Conservation (phyloP, 1,139 yeast species). For the Hyphopichia buzzinii region DNA sequence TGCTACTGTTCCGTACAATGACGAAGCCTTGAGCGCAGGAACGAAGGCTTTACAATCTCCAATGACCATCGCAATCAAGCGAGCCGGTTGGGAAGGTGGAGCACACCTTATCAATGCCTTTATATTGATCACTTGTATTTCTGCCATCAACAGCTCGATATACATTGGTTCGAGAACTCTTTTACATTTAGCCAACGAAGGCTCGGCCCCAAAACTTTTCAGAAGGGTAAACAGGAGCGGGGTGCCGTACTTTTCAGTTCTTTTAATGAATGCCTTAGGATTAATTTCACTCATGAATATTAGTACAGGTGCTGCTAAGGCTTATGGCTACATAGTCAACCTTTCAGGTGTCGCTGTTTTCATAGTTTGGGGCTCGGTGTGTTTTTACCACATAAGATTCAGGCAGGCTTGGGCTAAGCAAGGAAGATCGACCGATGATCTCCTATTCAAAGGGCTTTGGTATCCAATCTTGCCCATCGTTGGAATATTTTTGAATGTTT, state of each 20-base stretch:
- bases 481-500: conserved; percentile 49
- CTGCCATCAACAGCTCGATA: conserved; percentile 54
- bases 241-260: conserved; percentile 50
- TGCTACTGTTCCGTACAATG: conserved; percentile 54
- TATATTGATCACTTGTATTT: conserved; percentile 49
- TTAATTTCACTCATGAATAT: conserved; percentile 50
- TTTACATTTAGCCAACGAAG: conserved; percentile 49
- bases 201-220: conserved; percentile 47
- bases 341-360: conserved; percentile 57
- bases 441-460: conserved; percentile 53
- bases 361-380: conserved; percentile 56
- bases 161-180: conserved; percentile 53
- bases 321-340: conserved; percentile 52
- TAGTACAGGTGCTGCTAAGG: conserved; percentile 52
- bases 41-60: conserved; percentile 38
- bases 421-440: conserved; percentile 43
- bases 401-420: conserved; percentile 48
- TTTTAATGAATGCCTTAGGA: conserved; percentile 47
- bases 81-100: conserved; percentile 53
- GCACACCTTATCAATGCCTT: conserved; percentile 51
- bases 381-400: conserved; percentile 49
- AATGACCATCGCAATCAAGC: conserved; percentile 39
- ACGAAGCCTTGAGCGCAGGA: conserved; percentile 26
- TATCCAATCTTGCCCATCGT: conserved; percentile 54
- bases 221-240: conserved; percentile 44